Percentiles rank a stretch among this genome's conserved stretches.
phyloP scores from a whole-genome alignment of 1,139 yeast species.

The Geotrichum reessii region DNA sequence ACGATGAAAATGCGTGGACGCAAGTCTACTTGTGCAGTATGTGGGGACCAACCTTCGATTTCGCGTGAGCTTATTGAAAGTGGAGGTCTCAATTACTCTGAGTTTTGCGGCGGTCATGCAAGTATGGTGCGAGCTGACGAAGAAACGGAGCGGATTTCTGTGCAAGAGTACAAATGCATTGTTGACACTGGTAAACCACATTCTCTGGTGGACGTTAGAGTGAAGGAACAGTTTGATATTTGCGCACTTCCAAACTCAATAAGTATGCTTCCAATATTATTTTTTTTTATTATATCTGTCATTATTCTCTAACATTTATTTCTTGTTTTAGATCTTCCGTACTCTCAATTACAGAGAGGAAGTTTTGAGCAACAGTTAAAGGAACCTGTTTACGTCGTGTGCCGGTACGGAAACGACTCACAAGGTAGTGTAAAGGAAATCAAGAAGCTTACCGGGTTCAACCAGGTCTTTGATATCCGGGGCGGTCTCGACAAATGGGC shows the following conservation, averaged over 20 bases:
- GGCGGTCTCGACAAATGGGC: conserved; percentile 82
- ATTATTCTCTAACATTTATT: background rate
- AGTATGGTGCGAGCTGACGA: conserved; percentile 38
- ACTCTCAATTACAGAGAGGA: conserved; percentile 10
- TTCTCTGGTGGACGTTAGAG: conserved; percentile 71
- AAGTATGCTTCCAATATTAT: conserved; percentile 49
- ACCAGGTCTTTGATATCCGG: conserved; percentile 53
- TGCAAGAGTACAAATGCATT: conserved; percentile 37
- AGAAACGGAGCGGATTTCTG: conserved; percentile 46
- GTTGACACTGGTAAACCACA: conserved; percentile 23
- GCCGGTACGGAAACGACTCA: conserved; percentile 91
- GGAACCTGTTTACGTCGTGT: conserved; percentile 46
- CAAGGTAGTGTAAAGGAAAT: conserved; percentile 64
- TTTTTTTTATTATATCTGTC: conserved; percentile 19
- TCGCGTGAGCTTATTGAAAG: conserved; percentile 43
- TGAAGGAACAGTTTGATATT: conserved; percentile 66
- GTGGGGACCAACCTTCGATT: conserved; percentile 50
- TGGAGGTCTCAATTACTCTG: conserved; percentile 54
- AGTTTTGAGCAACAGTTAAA: conserved; percentile 2
- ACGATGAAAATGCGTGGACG: conserved; percentile 74
- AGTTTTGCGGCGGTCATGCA: conserved; percentile 62
- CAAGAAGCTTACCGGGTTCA: conserved; percentile 45
- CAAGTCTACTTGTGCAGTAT: conserved; percentile 55
- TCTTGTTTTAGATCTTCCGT: conserved; percentile 18
- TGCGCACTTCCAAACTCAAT: conserved; percentile 55